Evolutionary conservation across 2,329 filamentous ascomycete species (phyloP).

Genomic region (Diaporthe humulicola): DNA sequence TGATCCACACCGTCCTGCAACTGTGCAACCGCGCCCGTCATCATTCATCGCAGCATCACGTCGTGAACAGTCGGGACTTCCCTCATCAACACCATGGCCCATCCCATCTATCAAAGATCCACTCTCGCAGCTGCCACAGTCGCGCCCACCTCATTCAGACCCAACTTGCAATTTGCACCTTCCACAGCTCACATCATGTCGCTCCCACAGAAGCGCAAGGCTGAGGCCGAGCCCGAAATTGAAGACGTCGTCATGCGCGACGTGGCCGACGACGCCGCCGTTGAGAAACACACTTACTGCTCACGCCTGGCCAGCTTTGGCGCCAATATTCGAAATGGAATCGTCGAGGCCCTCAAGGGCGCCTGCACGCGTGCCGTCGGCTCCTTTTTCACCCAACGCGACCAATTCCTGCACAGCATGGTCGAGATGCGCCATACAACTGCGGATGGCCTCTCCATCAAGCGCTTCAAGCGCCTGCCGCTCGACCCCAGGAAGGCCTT

Average conservation of each 20-base stretch:
- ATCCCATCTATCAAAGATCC: background rate
- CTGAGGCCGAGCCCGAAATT: slow-evolving; percentile 19
- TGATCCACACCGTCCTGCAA: background rate
- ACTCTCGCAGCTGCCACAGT: slow-evolving; percentile 1
- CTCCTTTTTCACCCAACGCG: slow-evolving; percentile 19
- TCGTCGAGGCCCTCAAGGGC: slow-evolving; percentile 4
- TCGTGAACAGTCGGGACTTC: slow-evolving; percentile 10
- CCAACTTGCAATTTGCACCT: slow-evolving; percentile 2
- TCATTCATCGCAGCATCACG: slow-evolving; percentile 2
- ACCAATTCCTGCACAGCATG: slow-evolving; percentile 22
- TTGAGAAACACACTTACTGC: slow-evolving; percentile 1
- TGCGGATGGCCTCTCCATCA: slow-evolving; percentile 38
- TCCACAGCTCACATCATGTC: slow-evolving; percentile 26
- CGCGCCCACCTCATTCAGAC: slow-evolving; percentile 8
- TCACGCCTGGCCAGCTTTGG: slow-evolving; percentile 18
- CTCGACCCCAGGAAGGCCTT: slow-evolving; percentile 22
- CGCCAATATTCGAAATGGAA: slow-evolving; percentile 18
- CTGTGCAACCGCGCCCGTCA: background rate
- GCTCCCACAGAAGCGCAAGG: slow-evolving; percentile 28
- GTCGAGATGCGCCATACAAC: slow-evolving; percentile 36
- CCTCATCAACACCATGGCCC: background rate
- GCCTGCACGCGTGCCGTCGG: slow-evolving; percentile 16
- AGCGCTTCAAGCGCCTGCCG: slow-evolving; percentile 41
- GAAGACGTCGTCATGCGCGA: slow-evolving; percentile 35
- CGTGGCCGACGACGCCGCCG: slow-evolving; percentile 1